phyloP scores from a whole-genome alignment of 2,329 filamentous ascomycete species.

The Pezicula radicicola region DNA sequence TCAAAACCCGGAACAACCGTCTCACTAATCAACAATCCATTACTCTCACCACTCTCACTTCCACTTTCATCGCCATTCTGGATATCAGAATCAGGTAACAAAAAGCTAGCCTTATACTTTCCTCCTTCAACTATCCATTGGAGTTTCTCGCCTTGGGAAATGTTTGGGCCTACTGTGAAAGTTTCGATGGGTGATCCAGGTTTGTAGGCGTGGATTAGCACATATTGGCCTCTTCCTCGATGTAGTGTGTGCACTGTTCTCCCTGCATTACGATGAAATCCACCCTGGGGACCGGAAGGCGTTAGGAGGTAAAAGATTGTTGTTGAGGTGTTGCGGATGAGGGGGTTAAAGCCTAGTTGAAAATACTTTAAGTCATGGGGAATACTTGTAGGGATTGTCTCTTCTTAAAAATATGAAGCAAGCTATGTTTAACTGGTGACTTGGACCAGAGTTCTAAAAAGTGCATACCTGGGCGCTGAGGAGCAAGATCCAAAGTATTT shows the following conservation, averaged over 20 bases:
- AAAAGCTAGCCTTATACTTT: constrained; percentile 62
- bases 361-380: constrained; percentile 29
- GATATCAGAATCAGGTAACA: constrained; percentile 47
- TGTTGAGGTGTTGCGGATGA: constrained; percentile 51
- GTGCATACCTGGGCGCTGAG: constrained; percentile 22
- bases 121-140: constrained; percentile 70
- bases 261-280: constrained; percentile 61
- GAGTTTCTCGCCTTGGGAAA: constrained; percentile 55
- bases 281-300: constrained; percentile 48
- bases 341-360: constrained; percentile 32
- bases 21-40: constrained; percentile 62
- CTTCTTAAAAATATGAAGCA: background rate
- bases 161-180: constrained; percentile 59
- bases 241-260: constrained; percentile 65
- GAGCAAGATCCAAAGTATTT: constrained; percentile 18
- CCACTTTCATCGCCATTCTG: constrained; percentile 31
- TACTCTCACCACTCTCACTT: constrained; percentile 25
- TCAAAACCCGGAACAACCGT: constrained; percentile 68
- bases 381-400: no score
- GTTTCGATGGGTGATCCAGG: constrained; percentile 51
- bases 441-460: background rate
- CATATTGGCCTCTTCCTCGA: constrained; percentile 59
- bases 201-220: constrained; percentile 59
- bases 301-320: constrained; percentile 65
- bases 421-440: background rate